phyloP scores from a whole-genome alignment of 2,329 filamentous ascomycete species.

The Colletotrichum sp. region DNA sequence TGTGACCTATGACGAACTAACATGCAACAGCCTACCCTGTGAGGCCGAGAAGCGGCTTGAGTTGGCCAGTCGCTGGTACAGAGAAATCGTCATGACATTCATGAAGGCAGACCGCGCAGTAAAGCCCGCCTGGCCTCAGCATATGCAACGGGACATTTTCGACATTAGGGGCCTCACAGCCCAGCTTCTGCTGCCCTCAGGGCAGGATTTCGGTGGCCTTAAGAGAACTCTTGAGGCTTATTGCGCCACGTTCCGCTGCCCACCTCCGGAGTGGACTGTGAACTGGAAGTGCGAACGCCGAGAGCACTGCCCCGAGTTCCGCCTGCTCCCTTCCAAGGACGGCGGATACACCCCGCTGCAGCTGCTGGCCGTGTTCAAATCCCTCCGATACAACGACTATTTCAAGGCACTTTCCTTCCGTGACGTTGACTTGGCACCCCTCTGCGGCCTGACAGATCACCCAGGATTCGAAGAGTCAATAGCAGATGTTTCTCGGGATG shows the following conservation, averaged over 20 bases:
- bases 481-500: conserved; percentile 57
- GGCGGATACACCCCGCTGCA: conserved; percentile 53
- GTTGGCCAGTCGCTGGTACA: conserved; percentile 59
- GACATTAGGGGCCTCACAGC: conserved; percentile 57
- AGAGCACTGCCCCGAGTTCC: conserved; percentile 56
- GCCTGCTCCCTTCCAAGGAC: conserved; percentile 49
- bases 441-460: conserved; percentile 47
- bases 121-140: conserved; percentile 63
- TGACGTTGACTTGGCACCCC: conserved; percentile 52
- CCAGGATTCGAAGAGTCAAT: conserved; percentile 49
- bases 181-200: conserved; percentile 57
- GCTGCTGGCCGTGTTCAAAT: conserved; percentile 60
- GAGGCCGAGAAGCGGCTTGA: conserved; percentile 46
- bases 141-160: conserved; percentile 59
- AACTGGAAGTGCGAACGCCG: conserved; percentile 50
- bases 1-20: conserved; percentile 23
- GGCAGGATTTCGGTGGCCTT: conserved; percentile 60
- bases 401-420: conserved; percentile 63
- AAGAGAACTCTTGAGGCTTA: conserved; percentile 61
- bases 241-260: conserved; percentile 55
- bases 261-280: conserved; percentile 57
- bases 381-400: conserved; percentile 63
- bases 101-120: conserved; percentile 60
- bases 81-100: conserved; percentile 58
- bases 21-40: neutral